phyloP scores from a whole-genome alignment of 345 rosid species.

The Eucalyptus tenuipes region DNA sequence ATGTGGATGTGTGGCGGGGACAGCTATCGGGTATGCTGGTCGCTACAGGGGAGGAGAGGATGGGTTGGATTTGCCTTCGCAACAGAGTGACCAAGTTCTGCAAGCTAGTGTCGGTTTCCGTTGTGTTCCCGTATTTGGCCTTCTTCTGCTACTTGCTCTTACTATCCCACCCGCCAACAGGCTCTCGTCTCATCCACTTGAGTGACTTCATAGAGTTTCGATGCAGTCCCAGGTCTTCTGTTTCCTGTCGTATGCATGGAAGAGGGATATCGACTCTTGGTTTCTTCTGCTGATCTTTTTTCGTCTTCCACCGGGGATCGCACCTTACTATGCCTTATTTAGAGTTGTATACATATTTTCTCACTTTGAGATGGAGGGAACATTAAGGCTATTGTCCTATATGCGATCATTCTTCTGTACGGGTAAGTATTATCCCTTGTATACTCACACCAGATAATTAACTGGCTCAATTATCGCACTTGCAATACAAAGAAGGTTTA shows the following conservation, averaged over 20 bases:
- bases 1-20: neutral
- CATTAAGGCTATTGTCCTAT: neutral
- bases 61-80: neutral
- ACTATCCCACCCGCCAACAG: neutral
- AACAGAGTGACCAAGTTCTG: neutral
- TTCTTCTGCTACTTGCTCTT: neutral
- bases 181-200: neutral
- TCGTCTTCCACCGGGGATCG: neutral
- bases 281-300: neutral
- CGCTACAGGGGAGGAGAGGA: neutral
- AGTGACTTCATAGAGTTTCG: neutral
- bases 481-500: neutral
- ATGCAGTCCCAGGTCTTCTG: neutral
- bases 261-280: neutral
- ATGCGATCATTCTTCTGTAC: neutral
- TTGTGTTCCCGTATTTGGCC: neutral
- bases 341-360: neutral
- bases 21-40: neutral
- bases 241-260: neutral
- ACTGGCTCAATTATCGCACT: neutral
- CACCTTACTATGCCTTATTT: neutral
- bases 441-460: neutral
- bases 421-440: neutral
- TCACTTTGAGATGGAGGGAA: neutral
- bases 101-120: neutral